Evolutionary conservation across 495 filamentous ascomycete species (phyloP).

Genomic region (Aspergillus leporis): DNA sequence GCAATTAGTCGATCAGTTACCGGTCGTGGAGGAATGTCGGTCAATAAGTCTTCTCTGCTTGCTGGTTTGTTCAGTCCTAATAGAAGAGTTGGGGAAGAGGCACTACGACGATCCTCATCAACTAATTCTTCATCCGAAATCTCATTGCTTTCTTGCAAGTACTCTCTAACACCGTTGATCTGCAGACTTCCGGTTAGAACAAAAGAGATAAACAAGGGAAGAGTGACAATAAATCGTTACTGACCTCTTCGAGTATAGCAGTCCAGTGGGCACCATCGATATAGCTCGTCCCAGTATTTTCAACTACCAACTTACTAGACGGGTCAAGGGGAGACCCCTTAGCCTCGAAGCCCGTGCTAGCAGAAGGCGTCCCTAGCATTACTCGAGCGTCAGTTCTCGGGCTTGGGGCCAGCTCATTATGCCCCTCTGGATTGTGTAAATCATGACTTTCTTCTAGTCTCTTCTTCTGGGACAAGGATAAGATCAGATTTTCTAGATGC

Average conservation of each 20-base stretch:
- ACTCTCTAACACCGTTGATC: slow-evolving; percentile 30
- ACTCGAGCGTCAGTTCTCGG: not conserved
- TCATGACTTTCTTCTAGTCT: slow-evolving; percentile 19
- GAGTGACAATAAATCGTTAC: slow-evolving; percentile 17
- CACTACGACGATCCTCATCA: slow-evolving; percentile 23
- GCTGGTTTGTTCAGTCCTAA: slow-evolving; percentile 35
- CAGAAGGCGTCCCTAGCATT: slow-evolving; percentile 31
- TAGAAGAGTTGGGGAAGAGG: slow-evolving; percentile 40
- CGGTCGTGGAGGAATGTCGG: slow-evolving; percentile 41
- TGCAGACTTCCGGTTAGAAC: slow-evolving; percentile 20
- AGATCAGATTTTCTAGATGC: slow-evolving; percentile 53
- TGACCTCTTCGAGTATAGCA: slow-evolving; percentile 51
- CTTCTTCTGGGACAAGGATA: slow-evolving; percentile 45
- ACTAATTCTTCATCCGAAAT: slow-evolving; percentile 26
- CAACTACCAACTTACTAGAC: slow-evolving; percentile 41
- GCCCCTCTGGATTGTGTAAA: not conserved
- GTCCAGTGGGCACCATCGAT: slow-evolving; percentile 53
- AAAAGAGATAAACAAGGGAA: slow-evolving; percentile 9
- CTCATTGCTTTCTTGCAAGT: slow-evolving; percentile 27
- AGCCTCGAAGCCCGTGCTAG: slow-evolving; percentile 54
- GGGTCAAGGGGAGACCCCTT: slow-evolving; percentile 32
- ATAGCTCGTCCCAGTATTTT: slow-evolving; percentile 44
- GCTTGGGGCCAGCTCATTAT: slow-evolving; percentile 6
- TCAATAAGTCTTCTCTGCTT: slow-evolving; percentile 39
- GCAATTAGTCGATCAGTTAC: slow-evolving; percentile 47